Percentiles rank a stretch among this genome's conserved stretches.
Conservation (phyloP, 2,329 filamentous ascomycete species). For the Verticillium tricorpus region DNA sequence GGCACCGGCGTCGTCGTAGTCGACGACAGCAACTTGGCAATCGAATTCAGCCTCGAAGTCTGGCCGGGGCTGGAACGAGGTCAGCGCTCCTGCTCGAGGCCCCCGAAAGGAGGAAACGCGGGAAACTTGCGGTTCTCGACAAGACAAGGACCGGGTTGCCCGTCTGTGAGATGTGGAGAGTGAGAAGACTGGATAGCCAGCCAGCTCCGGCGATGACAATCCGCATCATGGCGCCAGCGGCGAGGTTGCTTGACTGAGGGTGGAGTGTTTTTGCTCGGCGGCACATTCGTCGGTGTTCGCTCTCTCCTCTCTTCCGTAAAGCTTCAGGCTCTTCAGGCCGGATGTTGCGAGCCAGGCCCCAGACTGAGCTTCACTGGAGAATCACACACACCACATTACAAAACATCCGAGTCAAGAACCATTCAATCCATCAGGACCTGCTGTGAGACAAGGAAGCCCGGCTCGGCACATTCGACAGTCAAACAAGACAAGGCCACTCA, state of each 20-base stretch:
- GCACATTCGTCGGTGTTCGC: not conserved
- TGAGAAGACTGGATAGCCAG: conserved; percentile 39
- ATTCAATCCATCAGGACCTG: not conserved
- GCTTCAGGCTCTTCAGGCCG: not conserved
- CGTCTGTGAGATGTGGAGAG: conserved; percentile 56
- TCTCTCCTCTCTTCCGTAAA: not conserved
- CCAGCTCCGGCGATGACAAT: conserved; percentile 44
- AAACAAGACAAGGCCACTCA: not conserved
- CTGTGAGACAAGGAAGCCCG: not conserved
- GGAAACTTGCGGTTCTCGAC: conserved; percentile 52
- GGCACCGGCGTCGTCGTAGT: conserved; percentile 56
- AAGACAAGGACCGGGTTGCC: conserved; percentile 67
- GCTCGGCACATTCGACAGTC: not conserved
- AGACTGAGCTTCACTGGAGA: not conserved
- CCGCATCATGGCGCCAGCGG: conserved; percentile 35
- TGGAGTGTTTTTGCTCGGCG: not conserved
- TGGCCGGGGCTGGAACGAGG: conserved; percentile 40
- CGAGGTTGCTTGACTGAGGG: not conserved
- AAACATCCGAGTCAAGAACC: not conserved
- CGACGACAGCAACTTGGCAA: conserved; percentile 64
- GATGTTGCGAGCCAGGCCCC: not conserved
- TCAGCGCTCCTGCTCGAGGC: conserved; percentile 10
- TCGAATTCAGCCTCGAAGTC: conserved; percentile 47
- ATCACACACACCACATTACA: not conserved
- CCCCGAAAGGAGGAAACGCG: not conserved